Conservation (phyloP, 768 basidiomycete genomes). For the Fomitopsis serialis region DNA sequence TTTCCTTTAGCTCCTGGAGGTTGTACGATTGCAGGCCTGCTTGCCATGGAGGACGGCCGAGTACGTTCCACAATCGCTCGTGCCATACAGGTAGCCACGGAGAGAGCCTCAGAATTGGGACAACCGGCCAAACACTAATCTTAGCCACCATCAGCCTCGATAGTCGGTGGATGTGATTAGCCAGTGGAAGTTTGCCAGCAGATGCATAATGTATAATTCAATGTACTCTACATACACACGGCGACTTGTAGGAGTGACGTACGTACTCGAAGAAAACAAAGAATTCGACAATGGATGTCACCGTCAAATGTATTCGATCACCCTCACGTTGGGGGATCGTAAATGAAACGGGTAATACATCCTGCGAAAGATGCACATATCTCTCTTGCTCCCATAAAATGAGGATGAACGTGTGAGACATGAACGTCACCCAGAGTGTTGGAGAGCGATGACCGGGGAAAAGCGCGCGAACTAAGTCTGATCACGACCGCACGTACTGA, state of each 20-base stretch:
- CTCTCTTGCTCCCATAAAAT: slow-evolving; percentile 92
- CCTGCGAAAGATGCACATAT: slow-evolving; percentile 11
- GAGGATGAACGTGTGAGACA: slow-evolving; percentile 75
- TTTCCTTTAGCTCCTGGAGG: slow-evolving; percentile 79
- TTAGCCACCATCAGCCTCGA: too few species aligned
- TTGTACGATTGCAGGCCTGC: slow-evolving; percentile 95
- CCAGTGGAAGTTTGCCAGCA: not conserved
- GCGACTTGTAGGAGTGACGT: too few species aligned
- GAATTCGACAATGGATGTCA: slow-evolving; percentile 9
- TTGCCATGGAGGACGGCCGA: slow-evolving; percentile 90
- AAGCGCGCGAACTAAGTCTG: not conserved
- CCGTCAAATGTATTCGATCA: slow-evolving; percentile 20
- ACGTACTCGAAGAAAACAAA: not conserved
- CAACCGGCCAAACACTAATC: slow-evolving; percentile 59
- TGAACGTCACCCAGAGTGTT: slow-evolving; percentile 95
- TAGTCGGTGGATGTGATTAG: not conserved
- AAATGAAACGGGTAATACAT: slow-evolving; percentile 21
- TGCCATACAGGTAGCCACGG: slow-evolving; percentile 90
- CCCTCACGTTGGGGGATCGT: slow-evolving; percentile 18
- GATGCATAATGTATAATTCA: not conserved
- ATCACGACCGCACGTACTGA: too few species aligned
- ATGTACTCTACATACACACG: not conserved
- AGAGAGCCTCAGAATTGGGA: slow-evolving; percentile 81
- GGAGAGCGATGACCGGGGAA: slow-evolving; percentile 51
- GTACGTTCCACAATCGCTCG: slow-evolving; percentile 94